These are phyloP conservation scores for Linum tenue DNA, from an alignment of 345 rosid genomes.

Conservation along the genomic window DNA sequence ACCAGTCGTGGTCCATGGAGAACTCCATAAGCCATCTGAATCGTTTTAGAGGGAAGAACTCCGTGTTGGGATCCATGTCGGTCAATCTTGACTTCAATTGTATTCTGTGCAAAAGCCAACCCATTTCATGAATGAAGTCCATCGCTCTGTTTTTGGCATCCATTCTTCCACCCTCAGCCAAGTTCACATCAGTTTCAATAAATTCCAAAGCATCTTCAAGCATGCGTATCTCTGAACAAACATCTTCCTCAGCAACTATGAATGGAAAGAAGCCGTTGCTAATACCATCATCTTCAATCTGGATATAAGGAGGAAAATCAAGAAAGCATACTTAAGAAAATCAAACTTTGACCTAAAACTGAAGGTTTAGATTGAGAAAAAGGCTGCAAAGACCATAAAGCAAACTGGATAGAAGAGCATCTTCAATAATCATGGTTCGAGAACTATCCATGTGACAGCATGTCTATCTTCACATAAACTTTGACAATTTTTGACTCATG, in stretches of 20 bases:
- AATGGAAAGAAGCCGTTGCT: slow-evolving; percentile 93
- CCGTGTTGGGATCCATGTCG: slow-evolving; percentile 48
- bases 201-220: slow-evolving; percentile 65
- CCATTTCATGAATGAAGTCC: slow-evolving; percentile 92
- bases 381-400: neutral
- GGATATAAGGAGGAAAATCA: slow-evolving; percentile 21
- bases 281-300: slow-evolving; percentile 87
- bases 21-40: slow-evolving; percentile 91
- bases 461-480: no score
- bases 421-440: slow-evolving; percentile 1
- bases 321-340: neutral
- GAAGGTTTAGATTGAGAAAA: neutral
- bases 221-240: slow-evolving; percentile 76
- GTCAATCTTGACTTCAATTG: slow-evolving; percentile 53
- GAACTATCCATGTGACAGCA: no score
- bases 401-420: slow-evolving; percentile 1
- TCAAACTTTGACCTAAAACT: neutral
- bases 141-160: slow-evolving; percentile 62
- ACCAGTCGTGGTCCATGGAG: slow-evolving; percentile 95
- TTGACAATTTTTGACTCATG: no score
- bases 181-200: slow-evolving; percentile 38
- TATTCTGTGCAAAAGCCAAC: slow-evolving; percentile 93
- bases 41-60: slow-evolving; percentile 54
- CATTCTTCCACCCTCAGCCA: slow-evolving; percentile 19
- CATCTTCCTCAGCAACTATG: slow-evolving; percentile 74